Conservation (phyloP, 805 yeast genomes). For the Ogataea corticis region DNA sequence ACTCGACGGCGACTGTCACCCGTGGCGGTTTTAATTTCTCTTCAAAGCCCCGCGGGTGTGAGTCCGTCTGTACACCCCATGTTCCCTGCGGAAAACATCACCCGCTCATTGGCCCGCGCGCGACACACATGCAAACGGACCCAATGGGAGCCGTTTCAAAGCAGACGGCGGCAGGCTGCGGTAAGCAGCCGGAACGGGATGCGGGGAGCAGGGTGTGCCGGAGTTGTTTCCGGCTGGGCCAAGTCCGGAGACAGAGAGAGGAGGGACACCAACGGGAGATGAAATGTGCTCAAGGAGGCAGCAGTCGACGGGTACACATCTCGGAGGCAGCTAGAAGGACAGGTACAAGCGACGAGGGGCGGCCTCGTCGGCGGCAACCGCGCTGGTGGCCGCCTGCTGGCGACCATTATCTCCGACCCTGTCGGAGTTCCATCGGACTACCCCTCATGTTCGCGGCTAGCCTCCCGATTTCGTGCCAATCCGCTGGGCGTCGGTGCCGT, state of each 20-base stretch:
- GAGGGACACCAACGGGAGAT: background rate
- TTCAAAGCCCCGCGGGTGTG: background rate
- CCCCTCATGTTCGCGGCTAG: background rate
- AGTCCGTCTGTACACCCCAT: background rate
- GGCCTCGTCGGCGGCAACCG: too few species aligned
- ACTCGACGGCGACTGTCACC: too few species aligned
- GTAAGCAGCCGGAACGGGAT: background rate
- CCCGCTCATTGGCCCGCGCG: background rate
- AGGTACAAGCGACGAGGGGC: too few species aligned
- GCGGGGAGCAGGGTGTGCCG: slow-evolving; percentile 4
- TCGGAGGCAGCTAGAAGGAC: too few species aligned
- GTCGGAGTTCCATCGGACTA: too few species aligned
- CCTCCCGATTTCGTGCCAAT: background rate
- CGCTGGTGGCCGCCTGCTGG: too few species aligned
- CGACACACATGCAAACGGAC: background rate
- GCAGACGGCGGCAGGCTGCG: background rate
- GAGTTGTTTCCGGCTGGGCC: background rate
- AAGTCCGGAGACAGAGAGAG: background rate
- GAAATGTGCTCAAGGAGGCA: too few species aligned
- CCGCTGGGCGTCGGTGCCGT: background rate
- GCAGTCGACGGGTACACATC: too few species aligned
- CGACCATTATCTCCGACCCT: too few species aligned
- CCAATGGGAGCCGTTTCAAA: background rate
- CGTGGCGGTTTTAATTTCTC: too few species aligned
- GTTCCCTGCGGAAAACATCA: background rate